Base-by-base conservation (phyloP, 2,329 filamentous ascomycete genomes). In the Conoideocrella luteorostrata region DNA sequence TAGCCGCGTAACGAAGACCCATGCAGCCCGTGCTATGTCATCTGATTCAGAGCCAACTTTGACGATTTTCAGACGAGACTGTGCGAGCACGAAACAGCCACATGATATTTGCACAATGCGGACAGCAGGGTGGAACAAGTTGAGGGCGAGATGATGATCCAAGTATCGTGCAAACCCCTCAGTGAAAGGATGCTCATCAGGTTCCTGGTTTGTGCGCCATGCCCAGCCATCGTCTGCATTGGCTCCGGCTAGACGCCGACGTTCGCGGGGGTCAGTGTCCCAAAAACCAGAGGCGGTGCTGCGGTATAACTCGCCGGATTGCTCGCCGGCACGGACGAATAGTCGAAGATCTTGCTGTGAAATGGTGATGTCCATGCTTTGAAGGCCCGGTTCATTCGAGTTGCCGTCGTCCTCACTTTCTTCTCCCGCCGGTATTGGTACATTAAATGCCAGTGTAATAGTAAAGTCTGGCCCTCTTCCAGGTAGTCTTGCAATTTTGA, bases 41-140 rank as follows among this genome's bases (percentile, higher is more conserved):
- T 58, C 54, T n/a, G 47, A 61, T 32, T 58, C 43, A 15, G 60
- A 59, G 3, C 58, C 57, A 4, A 55, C 43, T 34, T 56, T 57
- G 13, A 66, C 43, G 12, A 78, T 56, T 56, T 80, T 80, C 17
- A 80, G 40, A 22, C 74, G 64, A 10, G 62, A 69, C 47, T 77
- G 75, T 0, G 72, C 71, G 10, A 80, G 59, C 29, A 73, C 70
- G 44, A 80, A 81, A 0, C 74, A 75, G 1, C 70, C 71, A 47
- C 75, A 80, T 0, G 74, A 74, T 22, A 80, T 66, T 48, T 76
- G 75, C 11, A 62, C 62, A 20, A 80, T 58, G 2, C 67, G 61
- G 3, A 79, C 75, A n/a, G 68, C 65, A 0, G 76, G 72, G 50
- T 80, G 75, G 44, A 75, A 74, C 49, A 80, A 51, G 51, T 80